These are phyloP conservation scores for Casaregolazyma lundiana DNA, from an alignment of 1,139 yeast genomes.

Conservation along the genomic window DNA sequence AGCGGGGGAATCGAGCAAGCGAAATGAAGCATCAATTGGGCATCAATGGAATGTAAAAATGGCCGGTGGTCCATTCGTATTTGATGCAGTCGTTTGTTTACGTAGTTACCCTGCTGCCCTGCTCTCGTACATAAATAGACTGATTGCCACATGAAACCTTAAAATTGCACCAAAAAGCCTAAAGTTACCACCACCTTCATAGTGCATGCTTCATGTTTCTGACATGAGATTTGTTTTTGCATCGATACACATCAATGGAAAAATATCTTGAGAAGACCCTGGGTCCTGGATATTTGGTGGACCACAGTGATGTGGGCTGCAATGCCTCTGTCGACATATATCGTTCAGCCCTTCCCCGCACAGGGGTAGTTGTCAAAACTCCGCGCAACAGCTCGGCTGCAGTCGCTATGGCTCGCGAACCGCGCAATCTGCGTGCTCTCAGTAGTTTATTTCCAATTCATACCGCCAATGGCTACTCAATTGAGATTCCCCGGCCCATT, in stretches of 20 bases:
- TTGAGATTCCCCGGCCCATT: not conserved
- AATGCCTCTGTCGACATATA: not conserved
- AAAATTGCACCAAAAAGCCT: not conserved
- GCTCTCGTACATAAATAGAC: too few relatives aligned
- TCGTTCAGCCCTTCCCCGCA: not conserved
- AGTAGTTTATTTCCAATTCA: not conserved
- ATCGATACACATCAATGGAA: not conserved
- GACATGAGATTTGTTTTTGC: not conserved
- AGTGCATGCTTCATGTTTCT: not conserved
- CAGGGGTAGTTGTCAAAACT: not conserved
- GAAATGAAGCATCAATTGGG: too few relatives aligned
- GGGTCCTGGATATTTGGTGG: not conserved
- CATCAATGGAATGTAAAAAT: too few relatives aligned
- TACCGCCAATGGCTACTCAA: not conserved
- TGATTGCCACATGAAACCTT: not conserved
- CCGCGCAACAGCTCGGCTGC: not conserved
- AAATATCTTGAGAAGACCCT: not conserved
- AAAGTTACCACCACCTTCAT: not conserved
- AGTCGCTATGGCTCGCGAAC: not conserved
- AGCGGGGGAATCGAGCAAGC: too few relatives aligned
- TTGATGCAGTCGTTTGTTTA: too few relatives aligned
- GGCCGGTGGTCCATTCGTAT: too few relatives aligned
- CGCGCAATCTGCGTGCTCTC: not conserved
- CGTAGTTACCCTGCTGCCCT: too few relatives aligned
- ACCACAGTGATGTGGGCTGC: not conserved